phyloP scores from a whole-genome alignment of 768 basidiomycete species.

The Phylloporus arenicola region DNA sequence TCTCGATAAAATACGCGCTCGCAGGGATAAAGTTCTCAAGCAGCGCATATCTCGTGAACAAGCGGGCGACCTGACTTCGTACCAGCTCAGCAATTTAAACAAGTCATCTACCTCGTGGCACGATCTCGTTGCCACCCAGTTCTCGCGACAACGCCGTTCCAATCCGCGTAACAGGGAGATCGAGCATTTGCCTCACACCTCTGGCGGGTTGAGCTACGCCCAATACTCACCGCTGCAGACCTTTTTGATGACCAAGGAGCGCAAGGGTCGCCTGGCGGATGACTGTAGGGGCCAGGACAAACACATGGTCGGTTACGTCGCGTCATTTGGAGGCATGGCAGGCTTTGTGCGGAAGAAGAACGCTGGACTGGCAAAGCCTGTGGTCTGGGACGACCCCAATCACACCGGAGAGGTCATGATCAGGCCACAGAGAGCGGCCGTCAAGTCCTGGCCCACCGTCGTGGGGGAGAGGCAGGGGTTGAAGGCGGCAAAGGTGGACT shows the following conservation, averaged over 20 bases:
- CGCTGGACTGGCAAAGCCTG: constrained; percentile 10
- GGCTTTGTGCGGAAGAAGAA: constrained; percentile 17
- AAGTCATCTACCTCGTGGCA: constrained; percentile 23
- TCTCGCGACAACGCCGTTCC: constrained; percentile 22
- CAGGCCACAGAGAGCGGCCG: constrained; percentile 22
- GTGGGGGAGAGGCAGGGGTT: constrained; percentile 42
- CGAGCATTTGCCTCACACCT: constrained; percentile 59
- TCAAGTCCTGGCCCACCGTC: constrained; percentile 39
- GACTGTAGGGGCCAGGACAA: constrained; percentile 13
- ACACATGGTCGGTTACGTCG: constrained; percentile 16
- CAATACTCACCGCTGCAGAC: constrained; percentile 50
- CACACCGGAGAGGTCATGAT: constrained; percentile 27
- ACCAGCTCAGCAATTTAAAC: constrained; percentile 23
- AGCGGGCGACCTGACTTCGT: constrained; percentile 20
- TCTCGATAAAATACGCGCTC: constrained; percentile 49
- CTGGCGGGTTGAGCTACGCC: constrained; percentile 59
- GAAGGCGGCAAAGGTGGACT: constrained; percentile 32
- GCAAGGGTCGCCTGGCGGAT: constrained; percentile 57
- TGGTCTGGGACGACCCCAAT: constrained; percentile 28
- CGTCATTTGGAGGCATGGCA: constrained; percentile 30
- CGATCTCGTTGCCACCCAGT: constrained; percentile 16
- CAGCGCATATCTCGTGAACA: constrained; percentile 16
- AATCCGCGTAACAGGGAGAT: constrained; percentile 35
- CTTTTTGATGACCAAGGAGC: constrained; percentile 43
- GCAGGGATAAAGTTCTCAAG: constrained; percentile 55